phyloP scores from a whole-genome alignment of 805 yeast species.

The Starmerella bacillaris region DNA sequence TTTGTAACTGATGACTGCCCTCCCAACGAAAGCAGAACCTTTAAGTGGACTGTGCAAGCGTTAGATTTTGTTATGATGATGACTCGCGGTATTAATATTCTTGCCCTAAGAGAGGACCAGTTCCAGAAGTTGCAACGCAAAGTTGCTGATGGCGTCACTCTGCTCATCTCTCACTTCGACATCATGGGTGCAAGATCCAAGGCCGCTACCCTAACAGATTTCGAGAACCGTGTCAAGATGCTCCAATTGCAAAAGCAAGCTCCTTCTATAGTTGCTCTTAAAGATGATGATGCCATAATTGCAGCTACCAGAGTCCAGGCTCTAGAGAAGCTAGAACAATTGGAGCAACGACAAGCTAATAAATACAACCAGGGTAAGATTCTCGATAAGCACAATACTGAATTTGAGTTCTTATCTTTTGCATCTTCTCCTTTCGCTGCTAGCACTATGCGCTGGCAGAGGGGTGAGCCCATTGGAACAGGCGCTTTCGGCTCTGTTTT shows the following conservation, averaged over 20 bases:
- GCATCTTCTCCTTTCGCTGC: constrained; percentile 81
- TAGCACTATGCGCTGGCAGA: constrained; percentile 72
- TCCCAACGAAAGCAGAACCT: constrained; percentile 78
- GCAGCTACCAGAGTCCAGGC: constrained; percentile 48
- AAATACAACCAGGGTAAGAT: constrained; percentile 64
- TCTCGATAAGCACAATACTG: constrained; percentile 69
- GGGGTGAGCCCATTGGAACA: constrained; percentile 81
- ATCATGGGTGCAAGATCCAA: constrained; percentile 94
- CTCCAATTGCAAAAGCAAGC: constrained; percentile 22
- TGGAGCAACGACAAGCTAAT: constrained; percentile 41
- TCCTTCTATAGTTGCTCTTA: constrained; percentile 30
- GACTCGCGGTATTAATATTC: constrained; percentile 75
- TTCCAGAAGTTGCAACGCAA: constrained; percentile 54
- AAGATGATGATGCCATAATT: constrained; percentile 36
- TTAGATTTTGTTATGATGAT: constrained; percentile 90
- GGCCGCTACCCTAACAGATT: constrained; percentile 29
- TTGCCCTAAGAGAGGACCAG: constrained; percentile 61
- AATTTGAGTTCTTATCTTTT: constrained; percentile 68
- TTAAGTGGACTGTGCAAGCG: constrained; percentile 91
- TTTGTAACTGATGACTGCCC: constrained; percentile 88
- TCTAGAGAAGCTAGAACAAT: constrained; percentile 40
- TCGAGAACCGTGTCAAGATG: constrained; percentile 20
- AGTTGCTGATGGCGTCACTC: constrained; percentile 87
- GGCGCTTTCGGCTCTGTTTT: constrained; percentile 92
- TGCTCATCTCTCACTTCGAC: constrained; percentile 86